Evolutionary conservation across 2,329 filamentous ascomycete species (phyloP).

Genomic region (Colletotrichum ledebouriae): DNA sequence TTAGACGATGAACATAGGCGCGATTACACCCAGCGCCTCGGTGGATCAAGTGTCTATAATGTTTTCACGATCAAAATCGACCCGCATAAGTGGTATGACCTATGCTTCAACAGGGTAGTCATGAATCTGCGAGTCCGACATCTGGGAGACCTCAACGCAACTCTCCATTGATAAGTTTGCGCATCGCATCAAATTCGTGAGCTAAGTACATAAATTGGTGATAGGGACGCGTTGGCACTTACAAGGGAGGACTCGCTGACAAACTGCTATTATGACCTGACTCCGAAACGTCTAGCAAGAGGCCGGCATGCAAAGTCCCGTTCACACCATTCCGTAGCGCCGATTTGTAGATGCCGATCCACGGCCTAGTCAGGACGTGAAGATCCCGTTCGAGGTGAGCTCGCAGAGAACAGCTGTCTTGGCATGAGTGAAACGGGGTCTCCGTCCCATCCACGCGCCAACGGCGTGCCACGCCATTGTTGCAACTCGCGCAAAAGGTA

Average conservation of each 20-base stretch:
- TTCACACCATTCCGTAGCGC: constrained; percentile 28
- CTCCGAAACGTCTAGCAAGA: constrained; percentile 25
- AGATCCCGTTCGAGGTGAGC: constrained; percentile 6
- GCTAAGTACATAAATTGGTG: no score
- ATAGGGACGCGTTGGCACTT: not conserved
- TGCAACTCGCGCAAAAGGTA: not conserved
- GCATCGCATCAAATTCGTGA: no score
- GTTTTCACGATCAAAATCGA: not conserved
- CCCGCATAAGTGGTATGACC: not conserved
- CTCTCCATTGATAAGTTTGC: no score
- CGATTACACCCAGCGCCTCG: not conserved
- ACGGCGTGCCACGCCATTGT: not conserved
- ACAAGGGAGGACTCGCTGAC: not conserved
- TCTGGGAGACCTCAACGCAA: no score
- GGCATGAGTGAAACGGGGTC: constrained; percentile 15
- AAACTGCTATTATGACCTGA: constrained; percentile 3
- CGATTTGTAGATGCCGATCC: constrained; percentile 20
- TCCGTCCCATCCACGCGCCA: constrained; percentile 8
- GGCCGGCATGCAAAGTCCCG: constrained; percentile 27
- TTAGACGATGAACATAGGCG: not conserved
- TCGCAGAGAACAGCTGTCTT: constrained; percentile 30
- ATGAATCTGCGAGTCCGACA: no score
- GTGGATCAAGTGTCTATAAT: not conserved
- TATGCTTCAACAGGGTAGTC: no score
- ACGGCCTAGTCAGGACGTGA: constrained; percentile 6